Evolutionary conservation across 176 grass and related monocot species (phyloP).

Genomic region (Hsuehochloa calcarea): DNA sequence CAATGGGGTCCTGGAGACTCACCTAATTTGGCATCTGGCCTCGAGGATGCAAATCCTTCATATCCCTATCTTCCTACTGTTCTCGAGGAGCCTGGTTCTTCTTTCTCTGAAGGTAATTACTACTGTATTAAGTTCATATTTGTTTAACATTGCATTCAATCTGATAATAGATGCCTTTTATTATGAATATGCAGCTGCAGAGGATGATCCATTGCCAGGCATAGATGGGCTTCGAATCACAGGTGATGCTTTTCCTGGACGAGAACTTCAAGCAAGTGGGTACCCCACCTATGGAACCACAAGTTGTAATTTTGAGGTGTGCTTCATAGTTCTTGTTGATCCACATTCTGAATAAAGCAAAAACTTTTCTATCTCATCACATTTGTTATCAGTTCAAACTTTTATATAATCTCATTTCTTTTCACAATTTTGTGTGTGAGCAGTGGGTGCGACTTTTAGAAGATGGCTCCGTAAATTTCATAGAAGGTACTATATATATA

Average conservation of each 20-base stretch:
- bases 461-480: slow-evolving; percentile 90
- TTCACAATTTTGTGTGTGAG: slow-evolving; percentile 22
- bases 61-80: slow-evolving; percentile 87
- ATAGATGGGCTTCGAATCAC: slow-evolving; percentile 89
- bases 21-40: slow-evolving; percentile 53
- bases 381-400: background rate
- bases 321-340: slow-evolving; percentile 1
- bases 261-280: slow-evolving; percentile 90
- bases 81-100: slow-evolving; percentile 79
- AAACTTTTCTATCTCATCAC: slow-evolving; percentile 1
- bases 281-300: slow-evolving; percentile 89
- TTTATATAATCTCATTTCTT: slow-evolving; percentile 13
- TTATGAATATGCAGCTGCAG: slow-evolving; percentile 58
- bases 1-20: slow-evolving; percentile 65
- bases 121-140: slow-evolving; percentile 13
- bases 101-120: slow-evolving; percentile 85
- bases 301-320: slow-evolving; percentile 95
- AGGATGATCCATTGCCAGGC: slow-evolving; percentile 85
- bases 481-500: slow-evolving; percentile 62
- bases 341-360: background rate
- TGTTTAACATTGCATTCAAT: too few relatives aligned
- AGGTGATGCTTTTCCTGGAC: slow-evolving; percentile 93
- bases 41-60: slow-evolving; percentile 55
- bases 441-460: slow-evolving; percentile 95
- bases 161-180: background rate